Percentiles rank a stretch among this genome's conserved stretches.
These are phyloP conservation scores for Orobanche coerulescens DNA, from an alignment of 257 asterid genomes.

Conservation along the genomic window DNA sequence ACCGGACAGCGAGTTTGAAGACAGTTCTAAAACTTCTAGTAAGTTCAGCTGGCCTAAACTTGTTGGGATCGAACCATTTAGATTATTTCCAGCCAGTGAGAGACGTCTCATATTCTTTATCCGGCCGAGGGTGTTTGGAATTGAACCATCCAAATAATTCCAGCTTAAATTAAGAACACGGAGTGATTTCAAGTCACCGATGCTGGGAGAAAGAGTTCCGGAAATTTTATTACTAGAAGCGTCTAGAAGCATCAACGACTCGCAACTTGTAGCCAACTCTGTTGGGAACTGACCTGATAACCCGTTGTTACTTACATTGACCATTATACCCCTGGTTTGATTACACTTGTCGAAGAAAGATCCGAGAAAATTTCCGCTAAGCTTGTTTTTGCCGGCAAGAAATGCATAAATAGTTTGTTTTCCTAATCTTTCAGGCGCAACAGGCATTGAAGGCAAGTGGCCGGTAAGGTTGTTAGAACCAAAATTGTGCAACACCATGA, in stretches of 20 bases:
- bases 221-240: slow-evolving; percentile 47
- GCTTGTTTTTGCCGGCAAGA: slow-evolving; percentile 57
- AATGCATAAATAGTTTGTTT: slow-evolving; percentile 48
- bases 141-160: slow-evolving; percentile 47
- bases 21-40: slow-evolving; percentile 56
- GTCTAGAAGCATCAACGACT: slow-evolving; percentile 43
- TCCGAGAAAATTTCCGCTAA: slow-evolving; percentile 51
- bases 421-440: slow-evolving; percentile 42
- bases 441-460: slow-evolving; percentile 35
- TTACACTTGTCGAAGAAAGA: slow-evolving; percentile 45
- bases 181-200: slow-evolving; percentile 43
- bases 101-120: slow-evolving; percentile 44
- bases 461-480: slow-evolving; percentile 54
- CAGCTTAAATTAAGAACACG: slow-evolving; percentile 51
- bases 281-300: slow-evolving; percentile 46
- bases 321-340: slow-evolving; percentile 36
- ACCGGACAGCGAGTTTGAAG: slow-evolving; percentile 53
- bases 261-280: slow-evolving; percentile 39
- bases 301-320: slow-evolving; percentile 42
- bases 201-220: slow-evolving; percentile 45
- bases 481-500: slow-evolving; percentile 33
- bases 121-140: slow-evolving; percentile 52
- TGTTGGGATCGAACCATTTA: slow-evolving; percentile 59
- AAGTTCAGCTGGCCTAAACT: slow-evolving; percentile 43
- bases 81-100: slow-evolving; percentile 52